phyloP scores from a whole-genome alignment of 352 stramenopile genomes.

The Hyaloperonospora brassicae region DNA sequence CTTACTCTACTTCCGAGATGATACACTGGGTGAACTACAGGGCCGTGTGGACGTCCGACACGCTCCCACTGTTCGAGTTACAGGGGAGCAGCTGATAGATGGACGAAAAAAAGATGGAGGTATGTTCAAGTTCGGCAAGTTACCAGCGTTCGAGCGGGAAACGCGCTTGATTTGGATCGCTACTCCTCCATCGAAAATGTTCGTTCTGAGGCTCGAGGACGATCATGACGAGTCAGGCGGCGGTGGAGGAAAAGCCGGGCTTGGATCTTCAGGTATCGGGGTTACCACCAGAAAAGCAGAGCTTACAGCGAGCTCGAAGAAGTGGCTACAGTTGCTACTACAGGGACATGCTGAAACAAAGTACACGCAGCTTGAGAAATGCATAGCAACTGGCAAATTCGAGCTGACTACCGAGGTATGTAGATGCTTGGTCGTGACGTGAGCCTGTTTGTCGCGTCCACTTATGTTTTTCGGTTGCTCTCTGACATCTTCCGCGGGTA shows the following conservation, averaged over 20 bases:
- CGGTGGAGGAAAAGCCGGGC: constrained; percentile 12
- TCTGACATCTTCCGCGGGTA: constrained; percentile 13
- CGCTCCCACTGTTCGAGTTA: constrained; percentile 69
- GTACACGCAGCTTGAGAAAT: constrained; percentile 77
- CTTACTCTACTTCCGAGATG: constrained; percentile 72
- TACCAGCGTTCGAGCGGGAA: constrained; percentile 46
- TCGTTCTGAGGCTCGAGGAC: constrained; percentile 70
- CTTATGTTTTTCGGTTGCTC: neutral
- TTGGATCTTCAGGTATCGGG: constrained; percentile 18
- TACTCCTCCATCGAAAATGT: constrained; percentile 78
- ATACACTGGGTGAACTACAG: constrained; percentile 59
- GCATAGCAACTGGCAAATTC: constrained; percentile 52
- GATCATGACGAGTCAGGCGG: constrained; percentile 35
- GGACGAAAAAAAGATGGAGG: constrained; percentile 64
- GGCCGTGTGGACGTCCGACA: constrained; percentile 71
- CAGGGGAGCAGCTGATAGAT: constrained; percentile 61
- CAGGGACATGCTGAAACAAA: constrained; percentile 76
- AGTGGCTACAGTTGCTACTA: constrained; percentile 64
- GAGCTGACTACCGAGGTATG: constrained; percentile 53
- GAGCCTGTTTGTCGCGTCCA: neutral
- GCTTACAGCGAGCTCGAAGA: constrained; percentile 56
- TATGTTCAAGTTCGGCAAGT: constrained; percentile 67
- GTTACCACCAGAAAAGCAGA: constrained; percentile 37
- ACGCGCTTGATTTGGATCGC: constrained; percentile 76
- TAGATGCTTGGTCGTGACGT: neutral